phyloP scores from a whole-genome alignment of 352 stramenopile genomes.

The Phytophthora rubi region DNA sequence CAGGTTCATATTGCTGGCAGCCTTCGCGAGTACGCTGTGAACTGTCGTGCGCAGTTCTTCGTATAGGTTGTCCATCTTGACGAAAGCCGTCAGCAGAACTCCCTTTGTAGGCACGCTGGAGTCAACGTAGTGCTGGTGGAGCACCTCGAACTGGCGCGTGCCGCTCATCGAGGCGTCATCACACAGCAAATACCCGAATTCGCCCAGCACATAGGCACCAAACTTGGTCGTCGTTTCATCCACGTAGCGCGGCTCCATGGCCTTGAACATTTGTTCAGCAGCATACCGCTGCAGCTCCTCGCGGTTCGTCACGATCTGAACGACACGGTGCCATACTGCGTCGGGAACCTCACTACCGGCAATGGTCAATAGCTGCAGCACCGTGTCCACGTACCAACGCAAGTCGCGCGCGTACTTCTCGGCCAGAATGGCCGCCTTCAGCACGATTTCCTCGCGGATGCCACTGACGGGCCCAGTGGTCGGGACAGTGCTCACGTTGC shows the following conservation, averaged over 20 bases:
- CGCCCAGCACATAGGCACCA: conserved; percentile 96
- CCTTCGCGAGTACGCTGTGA: conserved; percentile 92
- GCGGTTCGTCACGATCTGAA: conserved; percentile 99
- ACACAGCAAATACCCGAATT: conserved; percentile 97
- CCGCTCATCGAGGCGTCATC: conserved; percentile 90
- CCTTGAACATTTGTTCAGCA: conserved; percentile 94
- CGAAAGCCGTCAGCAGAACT: conserved; percentile 96
- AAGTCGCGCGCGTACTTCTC: conserved; percentile 98
- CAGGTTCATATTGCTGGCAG: conserved; percentile 94
- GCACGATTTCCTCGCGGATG: conserved; percentile 96
- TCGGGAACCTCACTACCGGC: conserved; percentile 93
- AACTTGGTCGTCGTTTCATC: conserved; percentile 96
- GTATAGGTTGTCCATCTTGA: conserved; percentile 94
- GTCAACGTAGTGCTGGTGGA: conserved; percentile 96
- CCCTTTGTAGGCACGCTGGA: conserved; percentile 87
- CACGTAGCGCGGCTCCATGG: conserved; percentile 92
- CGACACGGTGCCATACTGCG: conserved; percentile 98
- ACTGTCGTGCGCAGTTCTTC: conserved; percentile 90
- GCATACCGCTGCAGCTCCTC: conserved; percentile 96
- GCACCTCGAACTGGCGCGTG: conserved; percentile 94
- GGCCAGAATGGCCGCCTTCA: conserved; percentile 99
- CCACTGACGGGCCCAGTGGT: conserved; percentile 27
- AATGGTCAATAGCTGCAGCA: conserved; percentile 97
- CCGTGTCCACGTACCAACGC: conserved; percentile 97
- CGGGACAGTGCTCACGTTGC: conserved; percentile 48